Percentiles rank a stretch among this genome's conserved stretches.
These are phyloP conservation scores for Phaeodactylum tricornutum DNA, from an alignment of 108 stramenopile genomes.

Conservation along the genomic window DNA sequence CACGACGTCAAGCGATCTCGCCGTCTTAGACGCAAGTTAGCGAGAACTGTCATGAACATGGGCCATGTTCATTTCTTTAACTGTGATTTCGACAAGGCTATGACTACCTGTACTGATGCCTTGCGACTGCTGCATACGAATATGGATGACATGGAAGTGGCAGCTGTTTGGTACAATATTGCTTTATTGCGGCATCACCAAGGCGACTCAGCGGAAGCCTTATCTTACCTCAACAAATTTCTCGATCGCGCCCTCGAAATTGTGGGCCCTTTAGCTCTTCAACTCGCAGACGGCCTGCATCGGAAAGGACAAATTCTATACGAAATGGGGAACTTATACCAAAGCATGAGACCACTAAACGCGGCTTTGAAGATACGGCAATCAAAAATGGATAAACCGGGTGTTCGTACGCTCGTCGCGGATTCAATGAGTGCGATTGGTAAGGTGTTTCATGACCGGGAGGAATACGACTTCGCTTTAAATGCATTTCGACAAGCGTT, in stretches of 20 bases:
- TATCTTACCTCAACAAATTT: constrained; percentile 10
- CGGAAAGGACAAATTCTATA: constrained; percentile 5
- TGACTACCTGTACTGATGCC: constrained; percentile 6
- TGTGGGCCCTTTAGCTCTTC: neutral
- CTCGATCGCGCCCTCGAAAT: neutral
- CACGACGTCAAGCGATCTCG: neutral
- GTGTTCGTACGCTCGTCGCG: neutral
- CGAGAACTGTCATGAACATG: constrained; percentile 9
- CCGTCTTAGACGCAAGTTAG: constrained; percentile 4
- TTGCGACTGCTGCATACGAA: constrained; percentile 2
- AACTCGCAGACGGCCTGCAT: constrained; percentile 6
- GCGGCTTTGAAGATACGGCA: constrained; percentile 6
- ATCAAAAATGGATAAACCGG: neutral
- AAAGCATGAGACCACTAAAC: constrained; percentile 42
- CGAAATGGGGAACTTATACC: constrained; percentile 29
- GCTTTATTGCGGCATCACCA: constrained; percentile 2
- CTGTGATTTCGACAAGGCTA: constrained; percentile 6
- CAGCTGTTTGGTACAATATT: constrained; percentile 14
- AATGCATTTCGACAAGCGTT: constrained; percentile 2
- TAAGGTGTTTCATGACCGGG: constrained; percentile 6
- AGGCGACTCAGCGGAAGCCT: constrained; percentile 2
- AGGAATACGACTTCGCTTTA: constrained; percentile 8
- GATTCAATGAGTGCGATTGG: constrained; percentile 1
- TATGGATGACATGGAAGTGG: constrained; percentile 3
- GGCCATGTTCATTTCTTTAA: constrained; percentile 14